These are phyloP conservation scores for Puccinia coronata DNA, from an alignment of 1,284 basidiomycete genomes.

Conservation along the genomic window DNA sequence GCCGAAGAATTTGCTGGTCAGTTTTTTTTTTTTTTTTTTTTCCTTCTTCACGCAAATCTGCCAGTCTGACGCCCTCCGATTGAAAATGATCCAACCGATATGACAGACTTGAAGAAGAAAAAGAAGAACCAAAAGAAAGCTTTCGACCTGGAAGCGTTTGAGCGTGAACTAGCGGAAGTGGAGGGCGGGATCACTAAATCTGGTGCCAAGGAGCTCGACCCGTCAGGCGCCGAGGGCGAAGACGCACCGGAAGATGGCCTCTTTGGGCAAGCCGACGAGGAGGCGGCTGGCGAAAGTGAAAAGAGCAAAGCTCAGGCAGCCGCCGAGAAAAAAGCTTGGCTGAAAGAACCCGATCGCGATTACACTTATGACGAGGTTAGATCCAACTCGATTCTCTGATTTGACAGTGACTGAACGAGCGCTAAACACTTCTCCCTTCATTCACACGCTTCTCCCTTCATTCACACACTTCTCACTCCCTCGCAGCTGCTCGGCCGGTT, in stretches of 20 bases:
- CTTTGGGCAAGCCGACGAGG: conserved; percentile 63
- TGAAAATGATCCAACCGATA: background rate
- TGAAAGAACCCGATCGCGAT: conserved; percentile 80
- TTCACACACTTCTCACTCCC: background rate
- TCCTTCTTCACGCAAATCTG: background rate
- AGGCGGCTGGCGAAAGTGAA: conserved; percentile 57
- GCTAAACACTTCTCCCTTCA: too few species aligned
- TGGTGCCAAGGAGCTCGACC: conserved; percentile 67
- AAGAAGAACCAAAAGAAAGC: conserved; percentile 58
- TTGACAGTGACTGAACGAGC: conserved; percentile 18
- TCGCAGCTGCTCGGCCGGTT: conserved; percentile 86
- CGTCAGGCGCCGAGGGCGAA: conserved; percentile 82
- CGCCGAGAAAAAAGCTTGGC: conserved; percentile 74
- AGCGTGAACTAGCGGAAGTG: conserved; percentile 56
- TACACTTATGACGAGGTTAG: conserved; percentile 88
- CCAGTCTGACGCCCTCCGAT: background rate
- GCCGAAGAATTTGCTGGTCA: conserved; percentile 47
- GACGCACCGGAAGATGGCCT: conserved; percentile 81
- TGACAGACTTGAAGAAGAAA: conserved; percentile 54
- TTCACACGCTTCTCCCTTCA: too few species aligned
- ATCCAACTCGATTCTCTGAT: conserved; percentile 17
- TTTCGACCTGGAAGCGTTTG: conserved; percentile 59
- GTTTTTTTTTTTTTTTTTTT: background rate
- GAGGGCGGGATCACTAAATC: conserved; percentile 33
- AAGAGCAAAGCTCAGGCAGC: conserved; percentile 60